These are phyloP conservation scores for Flaveria brownii DNA, from an alignment of 129 eudicot genomes.

Conservation along the genomic window DNA sequence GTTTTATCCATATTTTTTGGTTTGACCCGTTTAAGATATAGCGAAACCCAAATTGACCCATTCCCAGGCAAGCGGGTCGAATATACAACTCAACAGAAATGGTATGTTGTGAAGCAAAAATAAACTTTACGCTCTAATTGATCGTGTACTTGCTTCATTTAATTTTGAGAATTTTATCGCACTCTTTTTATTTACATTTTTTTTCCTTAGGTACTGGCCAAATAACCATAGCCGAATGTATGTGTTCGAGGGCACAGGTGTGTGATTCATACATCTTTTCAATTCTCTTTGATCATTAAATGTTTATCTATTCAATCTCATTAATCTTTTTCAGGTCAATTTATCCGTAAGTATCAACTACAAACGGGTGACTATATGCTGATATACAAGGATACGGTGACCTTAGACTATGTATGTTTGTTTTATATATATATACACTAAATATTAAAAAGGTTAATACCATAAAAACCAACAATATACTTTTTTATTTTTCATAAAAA, in stretches of 20 bases:
- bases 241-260: slow-evolving; percentile 87
- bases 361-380: slow-evolving; percentile 59
- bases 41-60: not conserved
- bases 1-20: not conserved
- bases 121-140: not conserved
- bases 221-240: slow-evolving; percentile 92
- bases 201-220: slow-evolving; percentile 70
- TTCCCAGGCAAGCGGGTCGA: not conserved
- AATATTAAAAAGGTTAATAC: not conserved
- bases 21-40: not conserved
- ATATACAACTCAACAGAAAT: not conserved
- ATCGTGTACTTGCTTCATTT: slow-evolving; percentile 1
- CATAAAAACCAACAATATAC: too few species aligned
- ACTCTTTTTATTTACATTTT: not conserved
- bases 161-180: not conserved
- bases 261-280: slow-evolving; percentile 11
- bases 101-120: not conserved
- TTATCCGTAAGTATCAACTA: slow-evolving; percentile 53
- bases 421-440: not conserved
- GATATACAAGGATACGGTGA: slow-evolving; percentile 49
- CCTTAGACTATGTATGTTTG: slow-evolving; percentile 52
- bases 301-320: not conserved
- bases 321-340: slow-evolving; percentile 53
- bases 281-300: not conserved
- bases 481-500: too few species aligned